Evolutionary conservation across 768 basidiomycete species (phyloP), one percentile per base, ranked within the genome.

Genomic region (Collybia sordida): DNA sequence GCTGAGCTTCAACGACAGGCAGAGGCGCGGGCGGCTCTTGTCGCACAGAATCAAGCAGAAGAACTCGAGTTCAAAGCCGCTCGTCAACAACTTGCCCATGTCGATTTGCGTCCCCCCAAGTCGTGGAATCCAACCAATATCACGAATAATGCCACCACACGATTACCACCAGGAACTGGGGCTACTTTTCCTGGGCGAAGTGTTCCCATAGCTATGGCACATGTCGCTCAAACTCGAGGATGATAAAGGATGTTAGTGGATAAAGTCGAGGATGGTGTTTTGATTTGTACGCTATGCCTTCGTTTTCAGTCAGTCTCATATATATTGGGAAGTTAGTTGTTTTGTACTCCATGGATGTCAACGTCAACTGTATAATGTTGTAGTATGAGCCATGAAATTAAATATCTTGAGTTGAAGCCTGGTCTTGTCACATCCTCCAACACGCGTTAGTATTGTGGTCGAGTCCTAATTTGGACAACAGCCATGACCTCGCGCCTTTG

Each of bases 1-100:
- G 89, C 84, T 22, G 90, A 93, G 63, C 67, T 93, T 47, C 90
- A 93, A 67, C 76, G 88, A 51, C 90, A 93, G 66, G 90, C 90
- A 4, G 91, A 93, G 60, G 83, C 82, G 18, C 83, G 81, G 53
- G 90, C 90, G 3, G 88, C 85, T 4, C 64, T 88, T 37, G 68
- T 88, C 14, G 90, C 88, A n/a, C 86, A 90, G 70, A 88, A 80
- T 52, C 84, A 87, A 58, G 79, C 82, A 39, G 90, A 92, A 64
- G 90, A 92, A 62, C 72, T 78, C 53, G 90, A 92, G 62, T 92
- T 92, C 70, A 86, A 81, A 64, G 83, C 85, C 31, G 90, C 88
- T 36, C 80, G 90, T 11, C 83, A 86, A 70, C 85, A 88, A 64
- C 83, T 92, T 40, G 86, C 83, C 2, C 75, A 78, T 56, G 81